phyloP scores from a whole-genome alignment of 345 rosid genomes.

The Eucalyptus curtisii region DNA sequence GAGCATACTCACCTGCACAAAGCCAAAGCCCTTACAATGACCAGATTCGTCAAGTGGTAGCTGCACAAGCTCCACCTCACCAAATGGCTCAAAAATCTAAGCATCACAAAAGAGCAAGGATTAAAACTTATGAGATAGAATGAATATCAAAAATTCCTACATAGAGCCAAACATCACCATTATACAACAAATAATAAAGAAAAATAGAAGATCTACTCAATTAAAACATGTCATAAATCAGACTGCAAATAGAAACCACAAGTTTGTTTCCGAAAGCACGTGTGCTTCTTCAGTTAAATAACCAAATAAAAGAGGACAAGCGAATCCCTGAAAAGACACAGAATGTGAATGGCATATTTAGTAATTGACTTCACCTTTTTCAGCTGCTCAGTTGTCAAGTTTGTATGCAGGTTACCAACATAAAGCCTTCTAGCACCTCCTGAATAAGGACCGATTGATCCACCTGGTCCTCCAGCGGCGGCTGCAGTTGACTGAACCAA shows the following conservation, averaged over 20 bases:
- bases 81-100: slow-evolving; percentile 94
- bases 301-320: neutral
- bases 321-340: neutral
- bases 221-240: neutral
- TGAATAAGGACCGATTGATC: slow-evolving; percentile 51
- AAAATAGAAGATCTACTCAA: neutral
- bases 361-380: slow-evolving; percentile 42
- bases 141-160: neutral
- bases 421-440: slow-evolving; percentile 91
- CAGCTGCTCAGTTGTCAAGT: slow-evolving; percentile 86
- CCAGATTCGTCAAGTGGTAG: slow-evolving; percentile 86
- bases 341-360: neutral
- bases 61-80: slow-evolving; percentile 92
- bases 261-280: neutral
- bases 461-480: slow-evolving; percentile 47
- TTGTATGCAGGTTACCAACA: slow-evolving; percentile 85
- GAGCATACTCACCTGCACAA: slow-evolving; percentile 64
- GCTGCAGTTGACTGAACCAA: slow-evolving; percentile 87
- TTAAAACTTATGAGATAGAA: neutral
- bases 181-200: neutral
- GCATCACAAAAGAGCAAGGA: neutral
- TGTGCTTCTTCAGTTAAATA: neutral
- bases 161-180: neutral
- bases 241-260: neutral
- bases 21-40: slow-evolving; percentile 92